Conservation (phyloP, 495 filamentous ascomycete species). For the Penicillium canescens region DNA sequence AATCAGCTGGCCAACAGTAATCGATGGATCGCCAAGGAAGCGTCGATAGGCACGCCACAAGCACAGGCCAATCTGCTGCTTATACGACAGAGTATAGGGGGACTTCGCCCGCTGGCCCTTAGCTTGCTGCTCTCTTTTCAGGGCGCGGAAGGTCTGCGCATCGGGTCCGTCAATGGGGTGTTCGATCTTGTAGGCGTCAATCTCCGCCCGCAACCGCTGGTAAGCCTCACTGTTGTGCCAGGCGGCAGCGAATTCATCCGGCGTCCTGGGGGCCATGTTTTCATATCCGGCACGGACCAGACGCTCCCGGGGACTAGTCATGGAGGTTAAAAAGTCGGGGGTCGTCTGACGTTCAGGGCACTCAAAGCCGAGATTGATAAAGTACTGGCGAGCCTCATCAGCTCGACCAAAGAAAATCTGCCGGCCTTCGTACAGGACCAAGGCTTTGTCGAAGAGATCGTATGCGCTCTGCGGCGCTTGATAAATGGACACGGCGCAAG, state of each 20-base stretch:
- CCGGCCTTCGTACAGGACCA: no score
- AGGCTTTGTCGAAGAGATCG: conserved; percentile 51
- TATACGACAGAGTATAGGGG: conserved; percentile 25
- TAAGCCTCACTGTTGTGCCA: background rate
- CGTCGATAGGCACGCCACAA: conserved; percentile 37
- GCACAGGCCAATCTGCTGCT: conserved; percentile 33
- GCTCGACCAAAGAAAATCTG: no score
- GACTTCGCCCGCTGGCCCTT: conserved; percentile 20
- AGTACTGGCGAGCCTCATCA: conserved; percentile 38
- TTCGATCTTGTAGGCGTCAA: no score
- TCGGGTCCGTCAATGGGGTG: no score
- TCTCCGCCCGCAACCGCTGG: no score
- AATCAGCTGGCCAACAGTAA: conserved; percentile 64
- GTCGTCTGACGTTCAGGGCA: conserved; percentile 61
- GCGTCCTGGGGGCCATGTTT: conserved; percentile 46
- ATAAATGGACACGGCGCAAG: conserved; percentile 73
- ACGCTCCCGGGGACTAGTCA: conserved; percentile 66
- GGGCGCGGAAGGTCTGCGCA: no score
- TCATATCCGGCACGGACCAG: conserved; percentile 59
- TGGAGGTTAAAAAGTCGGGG: conserved; percentile 70
- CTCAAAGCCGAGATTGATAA: conserved; percentile 55
- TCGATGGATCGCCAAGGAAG: conserved; percentile 62
- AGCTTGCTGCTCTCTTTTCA: conserved; percentile 6
- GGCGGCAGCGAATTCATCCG: conserved; percentile 37
- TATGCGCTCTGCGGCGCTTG: conserved; percentile 84